A percentile compares a stretch with the other conserved stretches of the same genome.
phyloP scores from a whole-genome alignment of 495 filamentous ascomycete genomes.

The Xylaria cubensis region DNA sequence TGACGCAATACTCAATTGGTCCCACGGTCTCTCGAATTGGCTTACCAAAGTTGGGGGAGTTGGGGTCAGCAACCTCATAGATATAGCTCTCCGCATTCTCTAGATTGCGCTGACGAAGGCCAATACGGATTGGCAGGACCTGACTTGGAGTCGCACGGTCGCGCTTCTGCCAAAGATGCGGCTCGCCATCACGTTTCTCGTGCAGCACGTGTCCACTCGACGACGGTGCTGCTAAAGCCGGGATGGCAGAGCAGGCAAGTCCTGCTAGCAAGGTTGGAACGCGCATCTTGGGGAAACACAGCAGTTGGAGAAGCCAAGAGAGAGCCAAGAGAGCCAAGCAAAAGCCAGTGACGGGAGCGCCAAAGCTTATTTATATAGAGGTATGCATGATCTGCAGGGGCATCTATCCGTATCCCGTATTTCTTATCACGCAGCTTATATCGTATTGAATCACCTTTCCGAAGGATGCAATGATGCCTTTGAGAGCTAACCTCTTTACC shows the following conservation, averaged over 20 bases:
- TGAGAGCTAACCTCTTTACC: conserved; percentile 8
- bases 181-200: conserved; percentile 23
- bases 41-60: conserved; percentile 58
- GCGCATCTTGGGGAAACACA: conserved; percentile 18
- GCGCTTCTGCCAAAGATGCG: conserved; percentile 31
- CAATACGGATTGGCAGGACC: conserved; percentile 61
- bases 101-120: conserved; percentile 60
- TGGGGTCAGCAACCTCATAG: conserved; percentile 33
- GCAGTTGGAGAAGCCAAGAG: conserved; percentile 8
- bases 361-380: conserved; percentile 24
- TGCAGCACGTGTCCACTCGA: conserved; percentile 19
- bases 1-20: conserved; percentile 32
- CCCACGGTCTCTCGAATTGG: conserved; percentile 50
- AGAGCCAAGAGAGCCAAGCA: conserved; percentile 27
- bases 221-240: conserved; percentile 19
- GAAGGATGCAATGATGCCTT: neutral
- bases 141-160: conserved; percentile 32
- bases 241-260: conserved; percentile 10
- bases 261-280: conserved; percentile 21
- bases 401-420: neutral
- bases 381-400: neutral
- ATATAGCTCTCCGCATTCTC: conserved; percentile 60
- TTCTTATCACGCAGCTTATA: neutral
- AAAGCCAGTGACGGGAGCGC: neutral
- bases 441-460: neutral